Evolutionary conservation across 2,329 filamentous ascomycete species (phyloP), one percentile per base, ranked within the genome.

Genomic region (Ascochyta rabiei): DNA sequence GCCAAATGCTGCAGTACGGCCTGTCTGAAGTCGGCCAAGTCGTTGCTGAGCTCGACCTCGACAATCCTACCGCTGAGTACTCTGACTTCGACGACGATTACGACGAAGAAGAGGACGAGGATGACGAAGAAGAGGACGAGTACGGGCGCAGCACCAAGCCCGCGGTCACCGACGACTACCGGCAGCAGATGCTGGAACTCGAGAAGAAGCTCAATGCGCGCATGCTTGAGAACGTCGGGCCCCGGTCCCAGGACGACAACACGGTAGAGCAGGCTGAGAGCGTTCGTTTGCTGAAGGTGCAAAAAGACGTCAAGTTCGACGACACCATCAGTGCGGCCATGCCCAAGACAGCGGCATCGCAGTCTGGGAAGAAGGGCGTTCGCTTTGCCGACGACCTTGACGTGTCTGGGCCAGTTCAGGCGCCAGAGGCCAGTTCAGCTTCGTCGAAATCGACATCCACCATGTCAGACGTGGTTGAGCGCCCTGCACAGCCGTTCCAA

Each of bases 1-100:
- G 88, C 53, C 88, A 97, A 68, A 98, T 99, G 93, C 81, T 98
- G 7, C 84, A 90, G 59, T 99, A 98, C 70, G 88, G 90, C 57
- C 79, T 96, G 75, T 88, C 89, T 39, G 93, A 98, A 73, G 88
- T 99, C 53, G 91, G 92, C 4, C 86, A 91, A 33, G 90, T 99
- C 2, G 95, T 99, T 15, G 95, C 95, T 15, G 92, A 98, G 76
- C 83, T 99, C 40, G 86, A 96, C 53, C 75, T 98, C 2, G 91
- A 96, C 59, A 88, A 93, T 56, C 80, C 80, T 16, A 79, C 71
- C 24, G 74, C 72, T 12, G 71, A 76, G 13, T 84, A 81, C 21
- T 79, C 81, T n/a, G 78, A 79, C 12, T 81, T 86, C n/a, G 71
- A 74, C 16, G 75, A 79, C 28, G 75, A 77, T 35, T 74, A 78